These are phyloP conservation scores for Tolypocladium nubicola DNA, from an alignment of 2,329 filamentous ascomycete species.

Conservation along the genomic window DNA sequence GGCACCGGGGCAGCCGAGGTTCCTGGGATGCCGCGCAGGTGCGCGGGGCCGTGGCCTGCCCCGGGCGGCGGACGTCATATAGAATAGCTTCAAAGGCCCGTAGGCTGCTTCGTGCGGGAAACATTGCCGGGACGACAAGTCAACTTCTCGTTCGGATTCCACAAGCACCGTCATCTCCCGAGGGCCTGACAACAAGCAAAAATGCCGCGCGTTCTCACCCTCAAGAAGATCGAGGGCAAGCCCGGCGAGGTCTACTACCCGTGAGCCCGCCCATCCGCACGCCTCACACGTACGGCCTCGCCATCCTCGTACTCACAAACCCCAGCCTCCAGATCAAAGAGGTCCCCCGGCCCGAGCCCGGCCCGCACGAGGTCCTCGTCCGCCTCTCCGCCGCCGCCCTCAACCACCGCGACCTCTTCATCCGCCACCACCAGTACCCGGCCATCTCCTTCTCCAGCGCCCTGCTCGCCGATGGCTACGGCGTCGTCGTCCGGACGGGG, in stretches of 20 bases:
- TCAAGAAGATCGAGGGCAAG: conserved; percentile 63
- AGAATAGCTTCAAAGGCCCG: not conserved
- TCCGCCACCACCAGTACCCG: conserved; percentile 86
- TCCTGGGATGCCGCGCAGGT: not conserved
- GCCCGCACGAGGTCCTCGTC: conserved; percentile 60
- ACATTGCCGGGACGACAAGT: not conserved
- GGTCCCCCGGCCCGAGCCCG: conserved; percentile 51
- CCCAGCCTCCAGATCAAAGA: conserved; percentile 48
- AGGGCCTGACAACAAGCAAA: not conserved
- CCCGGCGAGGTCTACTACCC: conserved; percentile 84
- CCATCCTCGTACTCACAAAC: conserved; percentile 2
- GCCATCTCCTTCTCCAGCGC: conserved; percentile 69
- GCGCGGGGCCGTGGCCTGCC: not conserved
- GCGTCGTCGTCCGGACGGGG: conserved; percentile 58
- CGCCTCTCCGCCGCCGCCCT: conserved; percentile 70
- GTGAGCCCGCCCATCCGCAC: conserved; percentile 26
- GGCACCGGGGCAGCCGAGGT: not conserved
- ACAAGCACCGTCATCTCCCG: not conserved
- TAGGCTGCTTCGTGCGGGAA: not conserved
- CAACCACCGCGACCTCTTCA: conserved; percentile 93
- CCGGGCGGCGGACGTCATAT: not conserved
- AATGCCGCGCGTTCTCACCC: conserved; percentile 48
- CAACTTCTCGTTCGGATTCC: not conserved
- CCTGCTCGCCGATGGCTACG: conserved; percentile 73
- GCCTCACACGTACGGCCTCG: not conserved